Evolutionary conservation across 805 yeast species (phyloP).

Genomic region (Ogataea trehalophila): DNA sequence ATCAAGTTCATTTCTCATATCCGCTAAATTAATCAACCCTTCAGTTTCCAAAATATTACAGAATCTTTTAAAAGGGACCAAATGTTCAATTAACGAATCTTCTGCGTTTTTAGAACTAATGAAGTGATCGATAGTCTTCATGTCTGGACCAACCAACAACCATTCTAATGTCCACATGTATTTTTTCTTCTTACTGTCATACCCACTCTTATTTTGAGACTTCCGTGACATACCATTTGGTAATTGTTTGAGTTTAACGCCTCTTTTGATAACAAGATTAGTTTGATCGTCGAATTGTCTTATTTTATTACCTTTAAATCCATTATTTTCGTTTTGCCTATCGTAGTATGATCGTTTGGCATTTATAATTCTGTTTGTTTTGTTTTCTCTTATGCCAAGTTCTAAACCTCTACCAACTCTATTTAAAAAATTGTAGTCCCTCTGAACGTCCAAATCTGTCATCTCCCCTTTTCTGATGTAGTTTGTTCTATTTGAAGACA

Average conservation of each 20-base stretch:
- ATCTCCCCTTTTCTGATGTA: constrained; percentile 50
- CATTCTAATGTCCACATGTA: constrained; percentile 83
- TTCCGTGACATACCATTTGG: constrained; percentile 77
- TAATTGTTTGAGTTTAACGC: constrained; percentile 56
- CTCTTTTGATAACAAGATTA: constrained; percentile 44
- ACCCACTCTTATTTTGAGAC: constrained; percentile 57
- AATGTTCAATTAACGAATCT: constrained; percentile 28
- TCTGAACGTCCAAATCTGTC: constrained; percentile 49
- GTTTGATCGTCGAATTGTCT: constrained; percentile 18
- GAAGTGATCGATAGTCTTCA: constrained; percentile 11
- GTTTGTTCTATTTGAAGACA: constrained; percentile 35
- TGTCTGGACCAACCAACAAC: constrained; percentile 35
- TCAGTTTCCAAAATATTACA: constrained; percentile 32
- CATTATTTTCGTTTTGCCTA: constrained; percentile 19
- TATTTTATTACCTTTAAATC: constrained; percentile 23
- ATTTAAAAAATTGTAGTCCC: constrained; percentile 78
- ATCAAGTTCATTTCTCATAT: constrained; percentile 3
- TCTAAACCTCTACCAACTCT: constrained; percentile 54
- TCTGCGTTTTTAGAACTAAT: constrained; percentile 42
- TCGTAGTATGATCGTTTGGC: constrained; percentile 9
- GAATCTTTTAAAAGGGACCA: constrained; percentile 38
- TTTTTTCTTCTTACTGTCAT: constrained; percentile 55
- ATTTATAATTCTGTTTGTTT: constrained; percentile 39
- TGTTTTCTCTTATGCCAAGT: constrained; percentile 52
- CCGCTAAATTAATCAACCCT: constrained; percentile 18